These are phyloP conservation scores for Solanum sejunctum DNA, from an alignment of 257 asterid genomes.

Conservation along the genomic window DNA sequence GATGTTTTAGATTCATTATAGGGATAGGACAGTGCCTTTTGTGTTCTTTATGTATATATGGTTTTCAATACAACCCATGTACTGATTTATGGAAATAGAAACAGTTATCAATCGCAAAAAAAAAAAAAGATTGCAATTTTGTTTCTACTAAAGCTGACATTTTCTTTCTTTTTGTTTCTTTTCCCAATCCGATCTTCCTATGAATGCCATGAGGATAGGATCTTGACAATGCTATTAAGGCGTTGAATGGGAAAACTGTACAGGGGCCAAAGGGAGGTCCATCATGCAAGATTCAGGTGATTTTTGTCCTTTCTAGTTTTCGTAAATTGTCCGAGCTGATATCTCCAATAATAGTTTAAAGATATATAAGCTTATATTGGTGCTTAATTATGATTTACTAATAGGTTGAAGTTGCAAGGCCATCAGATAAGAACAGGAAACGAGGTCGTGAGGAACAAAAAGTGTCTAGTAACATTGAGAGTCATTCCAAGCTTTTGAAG, in stretches of 20 bases:
- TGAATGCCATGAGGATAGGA: slow-evolving; percentile 29
- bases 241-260: slow-evolving; percentile 48
- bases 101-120: too few relatives aligned
- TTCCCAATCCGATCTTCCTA: background rate
- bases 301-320: background rate
- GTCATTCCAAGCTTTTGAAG: slow-evolving; percentile 31
- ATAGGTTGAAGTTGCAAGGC: slow-evolving; percentile 92
- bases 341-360: background rate
- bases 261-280: slow-evolving; percentile 58
- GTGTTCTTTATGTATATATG: too few relatives aligned
- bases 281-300: slow-evolving; percentile 53
- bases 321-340: background rate
- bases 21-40: too few relatives aligned
- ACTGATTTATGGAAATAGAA: too few relatives aligned
- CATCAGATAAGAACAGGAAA: slow-evolving; percentile 59
- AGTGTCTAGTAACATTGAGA: slow-evolving; percentile 21
- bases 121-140: background rate
- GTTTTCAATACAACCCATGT: too few relatives aligned
- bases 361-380: background rate
- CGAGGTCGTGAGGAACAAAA: slow-evolving; percentile 62
- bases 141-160: background rate
- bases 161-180: background rate
- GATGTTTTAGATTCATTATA: too few relatives aligned
- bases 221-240: slow-evolving; percentile 69
- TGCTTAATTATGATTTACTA: slow-evolving; percentile 7